A percentile compares a stretch with the other conserved stretches of the same genome.
phyloP scores from a whole-genome alignment of 805 yeast species.

The Nakazawaea wyomingensis region DNA sequence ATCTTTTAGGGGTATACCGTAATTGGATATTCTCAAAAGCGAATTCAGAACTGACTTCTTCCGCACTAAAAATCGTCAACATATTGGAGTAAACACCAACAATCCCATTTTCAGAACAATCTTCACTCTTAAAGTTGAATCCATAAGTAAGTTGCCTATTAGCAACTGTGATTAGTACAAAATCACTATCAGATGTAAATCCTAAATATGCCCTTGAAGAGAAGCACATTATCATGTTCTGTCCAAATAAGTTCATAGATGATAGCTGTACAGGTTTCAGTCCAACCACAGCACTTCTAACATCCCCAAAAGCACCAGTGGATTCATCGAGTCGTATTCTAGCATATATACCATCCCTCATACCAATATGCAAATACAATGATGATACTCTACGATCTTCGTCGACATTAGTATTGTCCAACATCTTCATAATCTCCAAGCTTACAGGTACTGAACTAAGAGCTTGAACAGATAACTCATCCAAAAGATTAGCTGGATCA shows the following conservation, averaged over 20 bases:
- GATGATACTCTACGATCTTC: conserved; percentile 12
- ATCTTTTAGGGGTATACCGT: conserved; percentile 45
- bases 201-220: conserved; percentile 57
- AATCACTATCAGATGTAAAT: conserved; percentile 29
- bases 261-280: conserved; percentile 54
- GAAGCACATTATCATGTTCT: conserved; percentile 39
- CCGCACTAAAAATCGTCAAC: conserved; percentile 52
- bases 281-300: conserved; percentile 71
- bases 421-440: conserved; percentile 30
- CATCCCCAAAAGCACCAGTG: conserved; percentile 59
- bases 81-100: conserved; percentile 53
- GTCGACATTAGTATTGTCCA: conserved; percentile 14
- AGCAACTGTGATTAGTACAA: conserved; percentile 43
- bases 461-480: conserved; percentile 58
- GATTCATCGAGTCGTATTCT: conserved; percentile 50
- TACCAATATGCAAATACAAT: conserved; percentile 64
- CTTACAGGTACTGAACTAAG: conserved; percentile 47
- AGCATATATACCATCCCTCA: conserved; percentile 78
- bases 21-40: conserved; percentile 36
- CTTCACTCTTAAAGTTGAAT: conserved; percentile 56
- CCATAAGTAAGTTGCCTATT: conserved; percentile 40
- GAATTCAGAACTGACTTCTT: conserved; percentile 29
- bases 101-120: conserved; percentile 50
- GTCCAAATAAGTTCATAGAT: conserved; percentile 25
- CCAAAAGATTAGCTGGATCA: conserved; percentile 54